phyloP scores from a whole-genome alignment of 192 early-diverging fungal genomes.

The Coemansia sp. region DNA sequence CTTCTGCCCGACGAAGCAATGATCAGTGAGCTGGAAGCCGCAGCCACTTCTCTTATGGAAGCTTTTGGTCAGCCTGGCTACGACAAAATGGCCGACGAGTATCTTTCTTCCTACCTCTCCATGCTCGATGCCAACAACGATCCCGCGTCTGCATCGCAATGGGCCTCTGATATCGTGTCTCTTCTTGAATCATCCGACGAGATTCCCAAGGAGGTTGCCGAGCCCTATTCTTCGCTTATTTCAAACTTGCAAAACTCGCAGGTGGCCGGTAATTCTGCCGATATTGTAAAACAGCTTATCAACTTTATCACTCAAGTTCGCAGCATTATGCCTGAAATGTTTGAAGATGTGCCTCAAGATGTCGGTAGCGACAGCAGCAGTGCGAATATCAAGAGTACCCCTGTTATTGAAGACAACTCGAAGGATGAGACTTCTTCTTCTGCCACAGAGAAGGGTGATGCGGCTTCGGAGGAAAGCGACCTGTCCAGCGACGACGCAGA shows the following conservation, averaged over 20 bases:
- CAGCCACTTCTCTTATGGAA: constrained; percentile 2
- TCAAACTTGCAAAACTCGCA: background rate
- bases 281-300: background rate
- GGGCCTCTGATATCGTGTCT: background rate
- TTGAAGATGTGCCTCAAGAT: background rate
- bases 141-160: background rate
- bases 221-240: background rate
- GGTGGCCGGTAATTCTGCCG: background rate
- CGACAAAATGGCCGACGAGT: background rate
- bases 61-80: background rate
- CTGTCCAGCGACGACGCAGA: background rate
- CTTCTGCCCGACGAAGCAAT: background rate
- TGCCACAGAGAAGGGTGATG: background rate
- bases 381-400: too few species aligned
- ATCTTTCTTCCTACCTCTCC: background rate
- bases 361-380: background rate
- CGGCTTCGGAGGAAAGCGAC: background rate
- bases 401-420: background rate
- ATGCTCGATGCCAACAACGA: constrained; percentile 1
- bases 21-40: background rate
- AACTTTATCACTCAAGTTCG: background rate
- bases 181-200: background rate
- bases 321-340: constrained; percentile 2
- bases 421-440: too few species aligned
- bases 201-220: constrained; percentile 5